phyloP scores from a whole-genome alignment of 1,284 basidiomycete species.

The Puccinia sorghi region DNA sequence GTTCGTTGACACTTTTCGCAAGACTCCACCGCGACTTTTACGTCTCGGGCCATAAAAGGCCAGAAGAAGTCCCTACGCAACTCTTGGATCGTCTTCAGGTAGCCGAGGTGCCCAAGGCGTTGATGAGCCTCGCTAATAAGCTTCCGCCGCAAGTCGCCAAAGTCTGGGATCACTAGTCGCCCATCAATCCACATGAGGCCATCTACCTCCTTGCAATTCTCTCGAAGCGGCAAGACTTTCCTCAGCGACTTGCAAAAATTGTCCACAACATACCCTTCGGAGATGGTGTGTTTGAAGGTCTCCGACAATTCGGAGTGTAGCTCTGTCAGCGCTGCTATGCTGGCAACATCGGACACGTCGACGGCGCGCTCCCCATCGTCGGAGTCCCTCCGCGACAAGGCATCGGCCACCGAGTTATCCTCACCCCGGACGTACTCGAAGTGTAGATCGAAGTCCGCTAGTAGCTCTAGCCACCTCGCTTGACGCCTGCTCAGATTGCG shows the following conservation, averaged over 20 bases:
- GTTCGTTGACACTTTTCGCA: background rate
- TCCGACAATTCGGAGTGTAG: background rate
- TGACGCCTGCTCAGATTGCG: slow-evolving; percentile 59
- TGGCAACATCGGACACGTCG: background rate
- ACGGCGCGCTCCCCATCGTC: background rate
- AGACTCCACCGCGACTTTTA: background rate
- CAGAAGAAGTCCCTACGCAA: slow-evolving; percentile 14
- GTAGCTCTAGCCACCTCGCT: slow-evolving; percentile 59
- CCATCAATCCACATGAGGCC: too few species aligned
- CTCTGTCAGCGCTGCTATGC: background rate
- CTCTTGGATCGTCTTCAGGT: background rate
- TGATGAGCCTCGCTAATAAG: background rate
- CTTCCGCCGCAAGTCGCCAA: background rate
- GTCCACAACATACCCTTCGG: background rate
- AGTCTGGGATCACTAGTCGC: background rate
- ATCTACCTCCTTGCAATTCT: too few species aligned
- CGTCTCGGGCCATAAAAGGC: slow-evolving; percentile 1
- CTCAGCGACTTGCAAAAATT: too few species aligned
- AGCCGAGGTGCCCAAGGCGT: slow-evolving; percentile 1
- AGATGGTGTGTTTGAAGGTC: background rate
- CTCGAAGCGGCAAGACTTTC: too few species aligned
- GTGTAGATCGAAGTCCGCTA: slow-evolving; percentile 57
- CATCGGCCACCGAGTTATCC: slow-evolving; percentile 60
- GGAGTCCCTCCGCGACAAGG: slow-evolving; percentile 56
- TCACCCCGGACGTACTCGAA: slow-evolving; percentile 59